Evolutionary conservation across 2,329 filamentous ascomycete species (phyloP), one percentile per base, ranked within the genome.

Genomic region (Albophoma yamanashiensis): DNA sequence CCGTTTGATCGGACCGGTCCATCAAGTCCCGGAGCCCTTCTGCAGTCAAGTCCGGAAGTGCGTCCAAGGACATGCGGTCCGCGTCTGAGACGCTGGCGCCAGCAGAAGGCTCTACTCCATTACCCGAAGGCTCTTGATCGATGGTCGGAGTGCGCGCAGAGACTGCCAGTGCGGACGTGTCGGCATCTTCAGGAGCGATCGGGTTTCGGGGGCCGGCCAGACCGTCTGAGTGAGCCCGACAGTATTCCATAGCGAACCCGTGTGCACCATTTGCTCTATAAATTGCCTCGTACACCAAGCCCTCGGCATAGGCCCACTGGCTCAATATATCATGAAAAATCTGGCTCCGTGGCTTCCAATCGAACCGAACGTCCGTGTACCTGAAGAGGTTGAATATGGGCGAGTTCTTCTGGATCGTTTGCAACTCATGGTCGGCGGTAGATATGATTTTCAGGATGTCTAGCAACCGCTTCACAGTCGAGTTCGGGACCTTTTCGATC

Each of bases 371-470:
- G 52, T 73, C 69, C 4, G 73, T 73, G 34, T 75, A 73, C 61
- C 79, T 77, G 65, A 84, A 77, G 27, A 81, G 70, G 20, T 69
- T 66, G 58, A 75, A 73, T 1, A 70, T 64, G 7, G 65, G 59
- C 58, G 66, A 55, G 61, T 85, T 88, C 12, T 81, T 85, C 1
- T 67, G 68, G 78, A 87, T 69, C 79, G 82, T 22, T 84, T 89
- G 61, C 11, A 78, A 74, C 71, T 99, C 94, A 60, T 84, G 80
- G 59, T 96, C 91, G n/a, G 84, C 89, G 61, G 86, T 82, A 14
- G 92, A 82, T 20, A 95, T 87, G 6, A 84, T 84, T 66, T 89
- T 90, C 60, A 99, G 78, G 55, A 96, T 93, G 39, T 92, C 89
- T 62, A 97, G 85, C 17, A 96, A 78, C 59, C 86, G 88, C 66